Percentiles rank a stretch among this genome's conserved stretches.
phyloP scores from a whole-genome alignment of 2,329 filamentous ascomycete genomes.

The Biscogniauxia marginata region DNA sequence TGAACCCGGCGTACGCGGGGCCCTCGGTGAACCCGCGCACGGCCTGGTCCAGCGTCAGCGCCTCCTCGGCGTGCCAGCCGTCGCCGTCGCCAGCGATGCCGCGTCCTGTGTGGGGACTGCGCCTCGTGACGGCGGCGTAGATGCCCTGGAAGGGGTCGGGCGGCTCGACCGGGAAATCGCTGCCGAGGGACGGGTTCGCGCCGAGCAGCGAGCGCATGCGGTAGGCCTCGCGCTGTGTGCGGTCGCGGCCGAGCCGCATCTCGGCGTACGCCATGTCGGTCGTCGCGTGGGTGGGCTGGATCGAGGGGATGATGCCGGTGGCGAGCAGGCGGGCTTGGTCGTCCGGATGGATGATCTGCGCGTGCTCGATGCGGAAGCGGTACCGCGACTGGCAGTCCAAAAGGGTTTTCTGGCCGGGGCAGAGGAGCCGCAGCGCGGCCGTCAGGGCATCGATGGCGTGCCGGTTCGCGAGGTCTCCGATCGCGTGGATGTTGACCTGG shows the following conservation, averaged over 20 bases:
- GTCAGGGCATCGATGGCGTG: constrained; percentile 63
- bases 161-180: constrained; percentile 71
- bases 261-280: constrained; percentile 69
- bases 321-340: constrained; percentile 60
- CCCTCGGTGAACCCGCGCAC: constrained; percentile 61
- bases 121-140: constrained; percentile 64
- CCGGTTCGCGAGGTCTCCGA: constrained; percentile 68
- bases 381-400: constrained; percentile 50
- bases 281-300: constrained; percentile 71
- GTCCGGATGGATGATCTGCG: constrained; percentile 66
- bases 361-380: constrained; percentile 68
- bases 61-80: constrained; percentile 61
- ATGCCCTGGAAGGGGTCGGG: constrained; percentile 66
- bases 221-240: constrained; percentile 59
- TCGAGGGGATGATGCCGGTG: constrained; percentile 63
- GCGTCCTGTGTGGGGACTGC: constrained; percentile 55
- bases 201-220: constrained; percentile 62
- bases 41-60: constrained; percentile 57
- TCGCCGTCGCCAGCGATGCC: constrained; percentile 45
- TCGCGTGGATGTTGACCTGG: constrained; percentile 72
- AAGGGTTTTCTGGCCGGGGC: constrained; percentile 42
- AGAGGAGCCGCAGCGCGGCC: constrained; percentile 52
- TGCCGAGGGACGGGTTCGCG: constrained; percentile 57
- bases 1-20: constrained; percentile 58
- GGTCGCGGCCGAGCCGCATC: constrained; percentile 54